Percentiles rank a stretch among this genome's conserved stretches.
These are phyloP conservation scores for Fusarium multiceps DNA, from an alignment of 2,329 filamentous ascomycete genomes.

Conservation along the genomic window DNA sequence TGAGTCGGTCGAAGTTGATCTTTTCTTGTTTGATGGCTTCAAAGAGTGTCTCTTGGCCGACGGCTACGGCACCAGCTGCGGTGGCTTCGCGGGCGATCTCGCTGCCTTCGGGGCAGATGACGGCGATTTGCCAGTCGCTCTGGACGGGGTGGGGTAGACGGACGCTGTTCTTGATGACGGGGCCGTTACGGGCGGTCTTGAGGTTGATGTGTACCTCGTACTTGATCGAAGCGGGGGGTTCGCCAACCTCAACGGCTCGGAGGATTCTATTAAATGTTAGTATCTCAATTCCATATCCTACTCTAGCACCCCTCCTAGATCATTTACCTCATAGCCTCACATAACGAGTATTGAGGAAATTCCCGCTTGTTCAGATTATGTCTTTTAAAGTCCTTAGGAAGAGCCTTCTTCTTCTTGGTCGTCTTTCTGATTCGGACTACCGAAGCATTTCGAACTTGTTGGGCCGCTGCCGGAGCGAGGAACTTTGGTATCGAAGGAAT, in stretches of 20 bases:
- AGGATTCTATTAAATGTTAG: conserved; percentile 73
- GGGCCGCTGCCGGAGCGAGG: conserved; percentile 57
- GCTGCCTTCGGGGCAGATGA: conserved; percentile 88
- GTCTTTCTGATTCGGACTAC: conserved; percentile 62
- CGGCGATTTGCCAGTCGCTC: conserved; percentile 88
- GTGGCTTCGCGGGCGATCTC: conserved; percentile 78
- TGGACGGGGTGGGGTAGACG: conserved; percentile 90
- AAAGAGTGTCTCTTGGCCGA: conserved; percentile 89
- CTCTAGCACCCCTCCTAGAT: too few relatives aligned
- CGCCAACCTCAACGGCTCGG: conserved; percentile 90
- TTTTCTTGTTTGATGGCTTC: conserved; percentile 77
- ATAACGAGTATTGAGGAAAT: conserved; percentile 76
- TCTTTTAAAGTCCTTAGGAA: conserved; percentile 73
- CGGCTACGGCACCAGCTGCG: conserved; percentile 81
- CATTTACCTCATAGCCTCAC: conserved; percentile 84
- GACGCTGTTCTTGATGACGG: conserved; percentile 87
- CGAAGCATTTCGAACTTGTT: conserved; percentile 57
- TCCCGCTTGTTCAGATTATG: conserved; percentile 75
- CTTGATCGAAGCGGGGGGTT: conserved; percentile 76
- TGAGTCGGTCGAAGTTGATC: conserved; percentile 88
- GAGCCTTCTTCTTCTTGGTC: conserved; percentile 66
- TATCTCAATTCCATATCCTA: neutral
- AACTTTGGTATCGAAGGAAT: conserved; percentile 60
- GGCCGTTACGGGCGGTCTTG: conserved; percentile 84
- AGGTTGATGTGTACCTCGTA: conserved; percentile 91